Base-by-base conservation (phyloP, 2,329 filamentous ascomycete genomes). In the Lecanicillium sp. region DNA sequence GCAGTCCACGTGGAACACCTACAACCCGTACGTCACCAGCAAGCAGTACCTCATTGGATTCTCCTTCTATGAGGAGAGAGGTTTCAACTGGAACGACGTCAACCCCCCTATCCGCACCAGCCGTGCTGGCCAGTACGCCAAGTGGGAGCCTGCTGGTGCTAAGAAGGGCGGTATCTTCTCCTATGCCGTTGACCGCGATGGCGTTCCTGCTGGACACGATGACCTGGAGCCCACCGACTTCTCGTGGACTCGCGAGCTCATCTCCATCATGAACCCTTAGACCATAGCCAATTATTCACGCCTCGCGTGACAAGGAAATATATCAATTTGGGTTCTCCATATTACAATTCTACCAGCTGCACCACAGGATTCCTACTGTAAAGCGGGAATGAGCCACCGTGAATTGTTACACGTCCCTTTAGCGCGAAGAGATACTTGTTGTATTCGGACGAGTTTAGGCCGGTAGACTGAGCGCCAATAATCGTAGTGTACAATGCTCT, bases 81-180 rank as follows among this genome's bases (percentile, higher is more conserved):
- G 36, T 11, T 17, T 18, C 5, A 25, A 34, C 12, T 42, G 40
- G 40, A 35, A 12, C 19, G 40, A 42, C 20, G 33, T 35, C 25
- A 38, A n/a, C 5, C 17, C 30, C n/a, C 40, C 40, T 18, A 35
- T 42, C 3, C 29, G 18, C 18, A 33, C 35, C 9, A 42, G 40
- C 27, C 35, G 40, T 19, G 40, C 40, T 14, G 33, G 27, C 20
- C 22, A 38, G 12, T 42, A 38, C 17, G 40, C 40, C 19, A 35
- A 37, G 35, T 42, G 40, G 40, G 29, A 42, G 31, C 40, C 40
- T 3, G 18, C 35, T 5, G 40, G 40, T 7, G 29, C 40, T 4
- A 35, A 18, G 10, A 42, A 42, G 25, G 40, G 40, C 17, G 40
- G 40, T 18, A 38, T 42, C n/a, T 42, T 42, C 19, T 42, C 40